Evolutionary conservation across 83 land plant genomes (phyloP), one percentile per base, ranked within the genome.

Genomic region (Picea abies): DNA sequence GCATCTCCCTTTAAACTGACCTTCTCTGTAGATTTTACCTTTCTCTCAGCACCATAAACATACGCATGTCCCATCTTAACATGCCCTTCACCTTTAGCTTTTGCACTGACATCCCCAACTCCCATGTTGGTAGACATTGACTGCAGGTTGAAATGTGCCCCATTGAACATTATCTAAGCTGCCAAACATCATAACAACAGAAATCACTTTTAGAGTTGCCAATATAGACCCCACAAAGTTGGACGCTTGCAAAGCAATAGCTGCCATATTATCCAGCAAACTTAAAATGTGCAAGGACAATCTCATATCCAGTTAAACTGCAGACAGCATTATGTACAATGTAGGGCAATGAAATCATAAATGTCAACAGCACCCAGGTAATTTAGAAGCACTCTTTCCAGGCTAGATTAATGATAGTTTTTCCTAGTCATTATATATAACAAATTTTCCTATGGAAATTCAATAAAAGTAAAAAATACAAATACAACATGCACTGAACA

Each of bases 41-140:
- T 44, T 39, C 10, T 39, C 56, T 52, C 56, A 2, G 14, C 56
- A 73, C 39, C 22, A 73, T 44, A 44, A 8, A 73, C 8, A 15
- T 44, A 52, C 0, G 77, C n/a, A 73, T 73, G 77, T 73, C 77
- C 77, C 77, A 73, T 73, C 56, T 44, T 44, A 20, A 41, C 25
- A 73, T 52, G 23, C n/a, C 9, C 22, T 73, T 73, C 77, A 8
- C 47, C 20, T 52, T 52, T 52, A 23, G 26, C 56, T 32, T 73
- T 73, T n/a, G 44, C 52, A 47, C 10, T 44, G 58, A 73, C 77
- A 73, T 10, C 52, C 77, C 58, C 56, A 73, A n/a, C 56, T 73
- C 77, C 26, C 3, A 41, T n/a, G 56, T 73, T 73, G 77, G 47
- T 44, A 44, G 56, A 52, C n/a, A 44, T 73, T 44, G 25, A 32